Evolutionary conservation across 371 early-diverging fungal species (phyloP).

Genomic region (Encephalitozoon intestinalis): DNA sequence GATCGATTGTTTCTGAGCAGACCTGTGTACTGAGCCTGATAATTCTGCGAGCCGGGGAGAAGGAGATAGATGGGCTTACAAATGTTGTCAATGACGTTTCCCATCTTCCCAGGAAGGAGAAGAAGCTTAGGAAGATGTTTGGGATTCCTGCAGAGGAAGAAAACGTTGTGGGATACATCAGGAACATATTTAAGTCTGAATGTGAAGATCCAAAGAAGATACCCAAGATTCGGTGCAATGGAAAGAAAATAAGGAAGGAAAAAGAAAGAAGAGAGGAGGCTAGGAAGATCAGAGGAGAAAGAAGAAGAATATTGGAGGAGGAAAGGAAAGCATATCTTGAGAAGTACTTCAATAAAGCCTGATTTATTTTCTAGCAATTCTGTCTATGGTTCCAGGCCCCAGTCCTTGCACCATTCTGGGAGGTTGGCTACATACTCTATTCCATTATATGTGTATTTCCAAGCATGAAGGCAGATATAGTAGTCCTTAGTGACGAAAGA

Average conservation of each 20-base stretch:
- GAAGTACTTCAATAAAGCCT: constrained; percentile 22
- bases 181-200: constrained; percentile 16
- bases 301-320: constrained; percentile 17
- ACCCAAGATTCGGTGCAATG: constrained; percentile 35
- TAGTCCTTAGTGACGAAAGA: constrained; percentile 38
- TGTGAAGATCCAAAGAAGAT: constrained; percentile 45
- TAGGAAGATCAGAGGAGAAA: constrained; percentile 10
- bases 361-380: constrained; percentile 9
- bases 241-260: constrained; percentile 5
- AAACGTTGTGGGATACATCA: constrained; percentile 85
- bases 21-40: constrained; percentile 81
- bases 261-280: constrained; percentile 6
- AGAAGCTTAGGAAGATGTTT: constrained; percentile 92
- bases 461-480: constrained; percentile 60
- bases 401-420: constrained; percentile 55
- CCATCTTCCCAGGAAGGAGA: constrained; percentile 91
- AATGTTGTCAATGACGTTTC: constrained; percentile 80
- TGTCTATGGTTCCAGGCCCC: background rate
- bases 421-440: constrained; percentile 47
- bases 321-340: constrained; percentile 30
- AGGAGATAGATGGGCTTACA: constrained; percentile 84
- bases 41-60: constrained; percentile 87
- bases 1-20: constrained; percentile 91
- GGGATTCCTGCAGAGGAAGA: constrained; percentile 84
- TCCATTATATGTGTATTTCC: constrained; percentile 53